Base-by-base conservation (phyloP, 139 green algal species). In the Chlamydomonas incerta region DNA sequence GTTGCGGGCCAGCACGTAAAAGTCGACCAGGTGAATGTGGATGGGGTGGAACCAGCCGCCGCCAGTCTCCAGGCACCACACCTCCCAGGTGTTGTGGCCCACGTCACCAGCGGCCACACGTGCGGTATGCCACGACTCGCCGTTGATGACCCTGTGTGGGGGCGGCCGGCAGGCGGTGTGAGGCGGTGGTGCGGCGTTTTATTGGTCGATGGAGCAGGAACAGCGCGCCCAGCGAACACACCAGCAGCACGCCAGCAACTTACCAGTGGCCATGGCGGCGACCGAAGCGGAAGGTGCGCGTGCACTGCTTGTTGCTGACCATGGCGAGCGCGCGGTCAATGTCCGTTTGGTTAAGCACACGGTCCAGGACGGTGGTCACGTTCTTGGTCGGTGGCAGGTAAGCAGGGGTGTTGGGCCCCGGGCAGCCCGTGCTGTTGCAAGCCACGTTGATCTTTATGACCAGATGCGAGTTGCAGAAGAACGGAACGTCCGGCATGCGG, bases 1-100 rank as follows among this genome's bases (percentile, higher is more conserved):
- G 58, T 82, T 82, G 57, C 74, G 74, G 6, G 58, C 11, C 34
- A 82, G 10, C 15, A 82, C 58, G 20, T 60, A 82, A 58, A 72
- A 72, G 34, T 70, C 58, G 21, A 82, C 35, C 21, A 82, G 74
- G 74, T 82, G 74, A 58, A 82, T 82, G 74, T 82, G 74, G 57
- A 82, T 70, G 57, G 74, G 74, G 58, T 82, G 74, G 58, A 72
- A 82, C 74, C 74, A 82, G 74, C 74, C 74, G 55, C 74, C 74
- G 74, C 70, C 70, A 1, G 74, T 58, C 74, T 82, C 31, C 33
- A 82, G 57, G 29, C 35, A 55, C 74, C 74, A 82, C 8, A 82
- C 29, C 74, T 82, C 74, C 57, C 57, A 82, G 21, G 74, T 82
- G 74, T 82, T 82, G 31, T 82, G 74, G 14, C 75, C 62, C 20